phyloP scores from a whole-genome alignment of 2,329 filamentous ascomycete genomes.

The Neofusicoccum ribis region DNA sequence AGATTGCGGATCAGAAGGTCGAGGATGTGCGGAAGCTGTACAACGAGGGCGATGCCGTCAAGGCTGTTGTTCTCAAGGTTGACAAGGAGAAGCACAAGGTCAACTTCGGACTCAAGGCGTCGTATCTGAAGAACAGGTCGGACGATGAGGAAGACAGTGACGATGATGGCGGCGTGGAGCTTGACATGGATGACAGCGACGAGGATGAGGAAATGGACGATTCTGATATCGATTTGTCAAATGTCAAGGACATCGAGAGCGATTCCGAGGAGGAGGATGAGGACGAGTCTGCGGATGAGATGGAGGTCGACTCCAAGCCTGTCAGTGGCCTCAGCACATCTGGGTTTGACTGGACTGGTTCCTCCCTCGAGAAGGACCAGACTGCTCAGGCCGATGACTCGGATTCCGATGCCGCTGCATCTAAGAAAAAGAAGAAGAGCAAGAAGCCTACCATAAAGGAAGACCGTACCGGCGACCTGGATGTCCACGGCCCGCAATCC shows the following conservation, averaged over 20 bases:
- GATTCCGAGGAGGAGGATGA: slow-evolving; percentile 33
- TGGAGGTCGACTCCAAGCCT: slow-evolving; percentile 38
- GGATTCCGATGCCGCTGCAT: slow-evolving; percentile 53
- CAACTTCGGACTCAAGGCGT: slow-evolving; percentile 89
- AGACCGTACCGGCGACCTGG: slow-evolving; percentile 89
- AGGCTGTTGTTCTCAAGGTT: slow-evolving; percentile 82
- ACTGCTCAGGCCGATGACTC: slow-evolving; percentile 51
- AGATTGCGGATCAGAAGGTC: slow-evolving; percentile 79
- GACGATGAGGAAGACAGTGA: slow-evolving; percentile 53
- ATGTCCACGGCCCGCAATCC: slow-evolving; percentile 83
- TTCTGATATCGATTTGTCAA: slow-evolving; percentile 47
- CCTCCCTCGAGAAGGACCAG: slow-evolving; percentile 56
- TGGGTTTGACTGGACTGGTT: slow-evolving; percentile 86
- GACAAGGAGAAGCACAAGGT: slow-evolving; percentile 75
- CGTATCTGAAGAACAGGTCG: slow-evolving; percentile 71
- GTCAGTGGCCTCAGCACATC: slow-evolving; percentile 64
- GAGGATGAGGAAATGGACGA: slow-evolving; percentile 40
- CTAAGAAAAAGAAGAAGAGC: slow-evolving; percentile 71
- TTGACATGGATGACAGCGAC: slow-evolving; percentile 46
- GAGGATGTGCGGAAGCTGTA: slow-evolving; percentile 88
- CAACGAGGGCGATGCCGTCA: slow-evolving; percentile 86
- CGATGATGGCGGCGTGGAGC: slow-evolving; percentile 47
- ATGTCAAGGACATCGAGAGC: slow-evolving; percentile 39
- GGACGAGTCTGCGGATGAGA: slow-evolving; percentile 47
- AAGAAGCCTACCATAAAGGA: slow-evolving; percentile 76